Conservation (phyloP, 495 filamentous ascomycete species). For the Aspergillus mulundensis region DNA sequence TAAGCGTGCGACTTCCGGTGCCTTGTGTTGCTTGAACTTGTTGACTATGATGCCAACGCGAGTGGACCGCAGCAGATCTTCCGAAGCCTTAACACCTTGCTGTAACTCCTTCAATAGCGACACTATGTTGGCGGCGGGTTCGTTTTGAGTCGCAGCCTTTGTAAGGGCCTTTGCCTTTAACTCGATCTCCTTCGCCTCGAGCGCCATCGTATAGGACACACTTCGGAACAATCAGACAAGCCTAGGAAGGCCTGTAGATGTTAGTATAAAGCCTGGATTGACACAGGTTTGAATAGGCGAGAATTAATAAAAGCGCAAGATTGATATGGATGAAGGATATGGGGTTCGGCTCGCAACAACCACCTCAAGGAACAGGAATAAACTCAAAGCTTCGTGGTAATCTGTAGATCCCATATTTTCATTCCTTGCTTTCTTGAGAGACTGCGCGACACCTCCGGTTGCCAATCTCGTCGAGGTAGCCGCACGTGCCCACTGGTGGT, state of each 20-base stretch:
- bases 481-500: conserved; percentile 4
- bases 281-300: neutral
- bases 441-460: neutral
- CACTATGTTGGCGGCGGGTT: conserved; percentile 61
- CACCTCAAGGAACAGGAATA: too few species aligned
- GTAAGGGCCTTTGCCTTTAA: conserved; percentile 65
- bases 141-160: conserved; percentile 68
- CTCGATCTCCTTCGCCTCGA: conserved; percentile 81
- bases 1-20: conserved; percentile 69
- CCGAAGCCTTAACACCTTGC: conserved; percentile 73
- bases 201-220: conserved; percentile 29
- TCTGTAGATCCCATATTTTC: too few species aligned
- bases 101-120: conserved; percentile 71
- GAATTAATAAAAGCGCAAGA: neutral
- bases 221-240: neutral
- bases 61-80: conserved; percentile 80
- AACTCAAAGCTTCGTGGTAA: too few species aligned
- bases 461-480: neutral
- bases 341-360: too few species aligned
- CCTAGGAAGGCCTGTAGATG: neutral
- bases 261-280: neutral
- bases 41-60: conserved; percentile 87
- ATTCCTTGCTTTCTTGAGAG: neutral
- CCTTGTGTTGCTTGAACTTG: conserved; percentile 68
- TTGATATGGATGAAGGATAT: neutral